Evolutionary conservation across 768 basidiomycete species (phyloP), one percentile per base, ranked within the genome.

Genomic region (Asterophora lycoperdoides): DNA sequence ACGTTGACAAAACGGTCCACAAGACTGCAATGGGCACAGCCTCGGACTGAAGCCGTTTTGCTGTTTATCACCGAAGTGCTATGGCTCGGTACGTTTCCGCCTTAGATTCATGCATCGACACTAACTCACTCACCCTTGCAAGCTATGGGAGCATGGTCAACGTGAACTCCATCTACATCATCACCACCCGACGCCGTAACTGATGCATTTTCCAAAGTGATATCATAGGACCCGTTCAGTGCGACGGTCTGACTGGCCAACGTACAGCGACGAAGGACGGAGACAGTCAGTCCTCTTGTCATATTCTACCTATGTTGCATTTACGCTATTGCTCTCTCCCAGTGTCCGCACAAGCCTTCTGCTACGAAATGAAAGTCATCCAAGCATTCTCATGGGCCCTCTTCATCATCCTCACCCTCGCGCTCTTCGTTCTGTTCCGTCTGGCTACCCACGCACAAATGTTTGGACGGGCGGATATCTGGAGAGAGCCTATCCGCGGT

Each of bases 331-430:
- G 43, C n/a, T 6, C 23, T 38, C 8, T 44, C 37, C n/a, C 44
- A 89, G 89, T 79, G 48, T 76, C 77, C 43, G 65, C 67, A 7
- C 69, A 70, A 55, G 62, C 68, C 20, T 89, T 76, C 55, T 91
- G 89, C 62, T 84, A 86, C 62, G 79, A 88, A 60, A 86, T 89
- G 83, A 87, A 85, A 64, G 81, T 82, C 39, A 73, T 88, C 29
- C 78, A 89, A 55, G 86, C 84, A 2, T 79, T 90, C 61, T 89
- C 88, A 0, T 90, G 89, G 89, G 72, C 78, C 60, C 66, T 79
- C 44, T 90, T 89, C 59, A 71, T 72, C 18, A 40, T 71, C 15
- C 68, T 68, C 45, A 60, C 65, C 8, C 48, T 74, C 34, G 83
- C 79, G 49, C 69, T 87, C 57, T 49, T 74, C 48, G 71, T 86